phyloP scores from a whole-genome alignment of 1,284 basidiomycete genomes.

The Trichosporon ovoides region DNA sequence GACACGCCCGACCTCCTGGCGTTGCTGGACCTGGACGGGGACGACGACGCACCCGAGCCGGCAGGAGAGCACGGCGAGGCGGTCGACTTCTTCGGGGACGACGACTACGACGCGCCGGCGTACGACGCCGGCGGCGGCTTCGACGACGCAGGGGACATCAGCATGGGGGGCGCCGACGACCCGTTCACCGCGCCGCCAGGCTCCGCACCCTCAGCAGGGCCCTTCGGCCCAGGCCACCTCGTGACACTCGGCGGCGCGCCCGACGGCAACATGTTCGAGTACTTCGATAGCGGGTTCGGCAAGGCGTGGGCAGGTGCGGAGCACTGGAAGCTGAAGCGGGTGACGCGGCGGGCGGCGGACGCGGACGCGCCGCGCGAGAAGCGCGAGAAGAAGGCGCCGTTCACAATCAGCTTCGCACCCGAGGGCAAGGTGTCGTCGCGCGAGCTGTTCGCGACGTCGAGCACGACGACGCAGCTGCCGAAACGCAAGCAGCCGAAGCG shows the following conservation, averaged over 20 bases:
- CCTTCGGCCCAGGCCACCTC: slow-evolving; percentile 63
- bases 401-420: slow-evolving; percentile 75
- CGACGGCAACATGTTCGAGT: slow-evolving; percentile 68
- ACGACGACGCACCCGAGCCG: slow-evolving; percentile 9
- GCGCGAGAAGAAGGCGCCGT: slow-evolving; percentile 70
- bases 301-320: slow-evolving; percentile 99
- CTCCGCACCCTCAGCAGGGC: slow-evolving; percentile 52
- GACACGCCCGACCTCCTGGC: slow-evolving; percentile 50
- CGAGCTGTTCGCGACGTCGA: slow-evolving; percentile 42
- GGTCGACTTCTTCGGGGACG: slow-evolving; percentile 54
- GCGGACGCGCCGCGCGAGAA: slow-evolving; percentile 57
- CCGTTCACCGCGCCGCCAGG: neutral
- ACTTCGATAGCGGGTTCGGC: slow-evolving; percentile 82
- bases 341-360: slow-evolving; percentile 54
- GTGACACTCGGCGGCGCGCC: slow-evolving; percentile 72
- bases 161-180: slow-evolving; percentile 42
- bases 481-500: slow-evolving; percentile 38
- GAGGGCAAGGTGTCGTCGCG: slow-evolving; percentile 41
- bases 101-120: slow-evolving; percentile 66
- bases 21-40: slow-evolving; percentile 29
- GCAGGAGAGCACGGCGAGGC: slow-evolving; percentile 22
- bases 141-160: slow-evolving; percentile 37
- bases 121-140: slow-evolving; percentile 57
- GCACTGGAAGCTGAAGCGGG: slow-evolving; percentile 88
- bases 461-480: slow-evolving; percentile 39